Percentiles rank a stretch among this genome's conserved stretches.
Conservation (phyloP, 345 rosid species). For the Iberis pinnata region DNA sequence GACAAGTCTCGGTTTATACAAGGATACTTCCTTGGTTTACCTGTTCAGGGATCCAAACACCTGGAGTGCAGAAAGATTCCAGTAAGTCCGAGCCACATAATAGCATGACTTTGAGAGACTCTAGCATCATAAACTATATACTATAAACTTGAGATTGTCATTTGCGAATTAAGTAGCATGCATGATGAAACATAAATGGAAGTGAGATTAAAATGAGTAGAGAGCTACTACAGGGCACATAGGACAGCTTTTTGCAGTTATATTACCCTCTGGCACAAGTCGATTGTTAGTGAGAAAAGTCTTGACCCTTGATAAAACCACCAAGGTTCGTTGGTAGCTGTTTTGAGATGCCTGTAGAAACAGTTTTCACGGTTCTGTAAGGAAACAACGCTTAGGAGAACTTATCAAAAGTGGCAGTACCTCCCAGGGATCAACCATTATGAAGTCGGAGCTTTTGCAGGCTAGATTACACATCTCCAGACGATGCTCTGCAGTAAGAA, state of each 20-base stretch:
- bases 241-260: background rate
- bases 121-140: conserved; percentile 33
- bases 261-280: conserved; percentile 42
- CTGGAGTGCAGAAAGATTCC: conserved; percentile 65
- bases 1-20: background rate
- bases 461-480: conserved; percentile 61
- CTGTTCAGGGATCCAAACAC: conserved; percentile 85
- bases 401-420: conserved; percentile 22
- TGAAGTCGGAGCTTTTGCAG: conserved; percentile 63
- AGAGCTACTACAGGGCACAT: conserved; percentile 1
- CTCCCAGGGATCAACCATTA: conserved; percentile 98
- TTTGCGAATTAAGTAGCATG: background rate
- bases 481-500: conserved; percentile 66
- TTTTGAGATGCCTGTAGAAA: conserved; percentile 61
- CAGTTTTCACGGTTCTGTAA: conserved; percentile 13
- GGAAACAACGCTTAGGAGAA: background rate
- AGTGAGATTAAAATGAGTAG: too few species aligned
- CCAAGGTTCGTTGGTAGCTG: conserved; percentile 55
- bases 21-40: conserved; percentile 27
- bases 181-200: background rate
- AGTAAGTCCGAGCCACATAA: conserved; percentile 91
- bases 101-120: conserved; percentile 66
- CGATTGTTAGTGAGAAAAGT: conserved; percentile 31
- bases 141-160: conserved; percentile 4
- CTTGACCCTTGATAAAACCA: conserved; percentile 57